Evolutionary conservation across 2,329 filamentous ascomycete genomes (phyloP).

Genomic region (Claviceps capensis): DNA sequence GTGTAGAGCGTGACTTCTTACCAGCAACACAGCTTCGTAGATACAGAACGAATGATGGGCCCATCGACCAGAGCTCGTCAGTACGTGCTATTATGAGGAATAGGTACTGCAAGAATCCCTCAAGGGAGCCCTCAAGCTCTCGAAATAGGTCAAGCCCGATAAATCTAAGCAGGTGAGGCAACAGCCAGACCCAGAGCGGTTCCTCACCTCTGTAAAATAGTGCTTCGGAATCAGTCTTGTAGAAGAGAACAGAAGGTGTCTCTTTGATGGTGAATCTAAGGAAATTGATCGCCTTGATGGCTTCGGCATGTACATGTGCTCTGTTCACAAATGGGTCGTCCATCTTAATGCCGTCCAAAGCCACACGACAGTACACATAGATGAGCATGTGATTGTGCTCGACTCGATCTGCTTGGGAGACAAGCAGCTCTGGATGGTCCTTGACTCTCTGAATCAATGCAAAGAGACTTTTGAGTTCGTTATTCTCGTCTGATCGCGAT

Average conservation of each 20-base stretch:
- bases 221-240: constrained; percentile 23
- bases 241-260: constrained; percentile 54
- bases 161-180: constrained; percentile 43
- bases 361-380: constrained; percentile 68
- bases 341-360: constrained; percentile 54
- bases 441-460: constrained; percentile 41
- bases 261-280: constrained; percentile 62
- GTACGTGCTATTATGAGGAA: constrained; percentile 30
- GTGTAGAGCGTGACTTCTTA: constrained; percentile 13
- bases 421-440: constrained; percentile 38
- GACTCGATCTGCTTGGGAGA: constrained; percentile 49
- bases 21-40: constrained; percentile 33
- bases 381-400: constrained; percentile 76
- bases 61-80: constrained; percentile 34
- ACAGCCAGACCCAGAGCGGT: constrained; percentile 52
- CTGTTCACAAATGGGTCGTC: constrained; percentile 54
- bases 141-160: constrained; percentile 38
- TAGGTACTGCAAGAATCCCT: constrained; percentile 36
- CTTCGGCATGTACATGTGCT: constrained; percentile 42
- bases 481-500: constrained; percentile 50
- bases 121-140: constrained; percentile 35
- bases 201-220: constrained; percentile 42
- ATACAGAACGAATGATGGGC: constrained; percentile 31
- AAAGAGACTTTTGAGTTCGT: constrained; percentile 61
- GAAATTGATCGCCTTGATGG: constrained; percentile 62